Evolutionary conservation across 2,329 filamentous ascomycete species (phyloP), one percentile per base, ranked within the genome.

Genomic region (Claviceps maximensis): DNA sequence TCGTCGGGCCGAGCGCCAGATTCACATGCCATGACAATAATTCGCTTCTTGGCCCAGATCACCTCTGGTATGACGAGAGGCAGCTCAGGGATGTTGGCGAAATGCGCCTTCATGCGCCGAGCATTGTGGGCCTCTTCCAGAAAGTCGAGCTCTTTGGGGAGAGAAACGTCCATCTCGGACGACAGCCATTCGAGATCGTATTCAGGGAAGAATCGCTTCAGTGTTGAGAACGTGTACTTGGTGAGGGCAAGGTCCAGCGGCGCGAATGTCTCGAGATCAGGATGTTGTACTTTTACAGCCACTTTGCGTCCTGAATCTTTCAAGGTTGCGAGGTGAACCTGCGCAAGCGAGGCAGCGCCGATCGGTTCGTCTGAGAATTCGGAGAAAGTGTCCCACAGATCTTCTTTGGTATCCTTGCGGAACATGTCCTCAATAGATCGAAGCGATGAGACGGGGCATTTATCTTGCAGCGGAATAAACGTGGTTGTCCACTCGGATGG

Each of bases 131-230:
- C 93, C 66, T 98, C 93, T 61, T 82, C 82, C 41, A 80, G 74
- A 63, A 98, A 98, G 65, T 98, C 86, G 51, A 98, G 75, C 68
- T 98, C 93, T 65, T 91, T 84, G 0, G 93, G 93, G 7, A 98
- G 72, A 2, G 89, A 96, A 21, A 82, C 71, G 55, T 96, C 88
- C 86, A 98, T 94, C 69, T 98, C 93, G 8, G 84, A 82, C 1
- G 89, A 90, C 10, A 98, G 74, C 93, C 93, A 98, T 63, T 95
- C 90, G 29, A 98, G 76, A 67, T 98, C 93, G 67, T 98, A 98
- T 61, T 97, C 90, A 2, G 94, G 94, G 64, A 98, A 98, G 74
- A 91, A 96, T 54, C 80, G 79, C 69, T 95, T 95, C 55, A 98
- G 73, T 0, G 85, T 93, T 12, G 84, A 82, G 68, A 98, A 98